Percentiles rank a stretch among this genome's conserved stretches.
phyloP scores from a whole-genome alignment of 768 basidiomycete species.

The Lactarius sanguifluus region DNA sequence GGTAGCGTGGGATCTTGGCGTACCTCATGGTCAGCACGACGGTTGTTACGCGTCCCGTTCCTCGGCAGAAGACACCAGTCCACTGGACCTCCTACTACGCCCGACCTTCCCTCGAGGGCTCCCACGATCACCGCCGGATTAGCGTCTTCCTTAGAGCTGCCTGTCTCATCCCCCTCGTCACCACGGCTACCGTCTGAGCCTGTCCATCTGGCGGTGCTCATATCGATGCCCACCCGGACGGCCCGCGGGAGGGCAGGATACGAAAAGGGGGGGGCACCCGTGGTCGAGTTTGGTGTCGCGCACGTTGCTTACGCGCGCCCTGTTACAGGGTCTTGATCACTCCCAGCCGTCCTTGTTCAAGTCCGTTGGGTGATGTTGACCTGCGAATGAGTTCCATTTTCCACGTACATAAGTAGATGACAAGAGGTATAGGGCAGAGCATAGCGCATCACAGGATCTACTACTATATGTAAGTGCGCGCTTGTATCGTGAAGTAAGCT shows the following conservation, averaged over 20 bases:
- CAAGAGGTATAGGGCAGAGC: neutral
- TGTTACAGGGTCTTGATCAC: neutral
- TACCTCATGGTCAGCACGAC: neutral
- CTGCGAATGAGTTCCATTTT: neutral
- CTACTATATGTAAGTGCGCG: neutral
- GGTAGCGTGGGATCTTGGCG: neutral
- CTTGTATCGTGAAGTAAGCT: slow-evolving; percentile 1
- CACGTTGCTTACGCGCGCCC: neutral
- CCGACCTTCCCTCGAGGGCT: neutral
- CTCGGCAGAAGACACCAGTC: neutral
- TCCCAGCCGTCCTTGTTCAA: neutral
- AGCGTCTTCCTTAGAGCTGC: neutral
- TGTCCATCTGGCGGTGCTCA: slow-evolving; percentile 5
- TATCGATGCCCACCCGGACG: slow-evolving; percentile 17
- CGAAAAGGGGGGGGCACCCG: slow-evolving; percentile 4
- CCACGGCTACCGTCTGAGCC: neutral
- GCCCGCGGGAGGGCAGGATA: neutral
- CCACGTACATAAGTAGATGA: neutral
- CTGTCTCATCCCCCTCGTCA: neutral
- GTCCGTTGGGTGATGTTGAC: neutral
- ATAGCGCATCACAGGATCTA: neutral
- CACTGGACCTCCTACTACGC: neutral
- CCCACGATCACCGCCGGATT: too few relatives aligned
- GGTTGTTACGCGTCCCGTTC: neutral
- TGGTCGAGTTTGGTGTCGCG: slow-evolving; percentile 20